Percentiles rank a stretch among this genome's conserved stretches.
Conservation (phyloP, 257 asterid species). For the Salvia miltiorrhiza region DNA sequence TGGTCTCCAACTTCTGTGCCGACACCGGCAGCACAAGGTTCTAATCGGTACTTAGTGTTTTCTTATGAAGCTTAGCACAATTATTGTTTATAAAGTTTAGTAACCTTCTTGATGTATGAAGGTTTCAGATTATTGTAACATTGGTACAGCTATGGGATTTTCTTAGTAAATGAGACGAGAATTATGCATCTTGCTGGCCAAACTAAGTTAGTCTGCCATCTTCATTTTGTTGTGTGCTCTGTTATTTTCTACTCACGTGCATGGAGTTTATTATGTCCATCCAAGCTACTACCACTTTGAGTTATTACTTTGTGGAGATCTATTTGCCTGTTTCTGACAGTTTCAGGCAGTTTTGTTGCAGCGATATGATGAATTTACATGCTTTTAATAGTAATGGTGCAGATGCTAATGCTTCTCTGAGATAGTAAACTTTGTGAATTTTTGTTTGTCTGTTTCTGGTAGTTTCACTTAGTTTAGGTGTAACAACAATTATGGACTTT, state of each 20-base stretch:
- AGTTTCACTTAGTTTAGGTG: not conserved
- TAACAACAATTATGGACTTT: not conserved
- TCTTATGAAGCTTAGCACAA: not conserved
- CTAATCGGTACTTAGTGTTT: not conserved
- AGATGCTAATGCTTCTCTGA: not conserved
- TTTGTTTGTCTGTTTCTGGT: not conserved
- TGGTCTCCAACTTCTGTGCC: not conserved
- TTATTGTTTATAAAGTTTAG: not conserved
- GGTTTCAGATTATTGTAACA: not conserved
- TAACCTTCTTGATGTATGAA: not conserved
- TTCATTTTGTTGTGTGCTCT: not conserved
- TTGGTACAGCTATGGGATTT: not conserved
- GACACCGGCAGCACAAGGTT: not conserved
- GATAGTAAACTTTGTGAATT: not conserved
- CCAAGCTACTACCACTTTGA: not conserved
- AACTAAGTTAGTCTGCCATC: not conserved
- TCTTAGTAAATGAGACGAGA: not conserved
- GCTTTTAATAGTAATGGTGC: not conserved
- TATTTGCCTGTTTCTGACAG: not conserved
- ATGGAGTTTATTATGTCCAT: not conserved
- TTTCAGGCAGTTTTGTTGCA: not conserved
- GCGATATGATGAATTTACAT: not conserved
- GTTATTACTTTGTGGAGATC: not conserved
- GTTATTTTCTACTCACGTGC: not conserved
- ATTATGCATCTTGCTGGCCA: not conserved